phyloP scores from a whole-genome alignment of 2,329 filamentous ascomycete species.

The Neofusicoccum parvum region DNA sequence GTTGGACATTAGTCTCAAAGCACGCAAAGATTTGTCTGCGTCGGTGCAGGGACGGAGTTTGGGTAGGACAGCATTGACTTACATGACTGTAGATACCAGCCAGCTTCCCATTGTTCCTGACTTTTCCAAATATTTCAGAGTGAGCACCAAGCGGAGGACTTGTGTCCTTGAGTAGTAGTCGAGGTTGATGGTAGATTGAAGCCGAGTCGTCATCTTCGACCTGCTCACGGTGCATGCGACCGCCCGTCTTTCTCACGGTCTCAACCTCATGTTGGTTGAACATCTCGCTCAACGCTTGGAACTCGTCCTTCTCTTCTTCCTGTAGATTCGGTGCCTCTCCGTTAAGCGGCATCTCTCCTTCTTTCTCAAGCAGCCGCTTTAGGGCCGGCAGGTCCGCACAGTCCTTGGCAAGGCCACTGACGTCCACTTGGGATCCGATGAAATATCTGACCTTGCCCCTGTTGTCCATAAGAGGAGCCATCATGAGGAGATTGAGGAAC shows the following conservation, averaged over 20 bases:
- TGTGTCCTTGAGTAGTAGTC: constrained; percentile 53
- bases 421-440: constrained; percentile 72
- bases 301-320: constrained; percentile 58
- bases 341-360: constrained; percentile 27
- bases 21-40: neutral
- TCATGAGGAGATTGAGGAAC: constrained; percentile 77
- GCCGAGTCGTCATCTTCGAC: constrained; percentile 24
- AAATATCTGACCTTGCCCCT: constrained; percentile 68
- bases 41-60: too few relatives aligned
- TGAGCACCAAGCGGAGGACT: constrained; percentile 26
- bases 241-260: constrained; percentile 64
- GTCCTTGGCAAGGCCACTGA: constrained; percentile 69
- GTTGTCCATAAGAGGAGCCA: constrained; percentile 70
- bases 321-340: neutral
- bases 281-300: constrained; percentile 69
- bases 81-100: constrained; percentile 57
- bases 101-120: constrained; percentile 42
- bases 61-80: constrained; percentile 31
- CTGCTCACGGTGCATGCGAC: constrained; percentile 62
- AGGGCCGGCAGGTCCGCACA: constrained; percentile 67
- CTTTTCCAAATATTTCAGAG: constrained; percentile 26
- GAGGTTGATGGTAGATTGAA: constrained; percentile 40
- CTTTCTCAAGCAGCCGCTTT: constrained; percentile 48
- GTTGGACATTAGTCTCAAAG: constrained; percentile 8
- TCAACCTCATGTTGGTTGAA: constrained; percentile 69